These are phyloP conservation scores for Azolla pinnata DNA, from an alignment of 75 land plant species.

Conservation along the genomic window DNA sequence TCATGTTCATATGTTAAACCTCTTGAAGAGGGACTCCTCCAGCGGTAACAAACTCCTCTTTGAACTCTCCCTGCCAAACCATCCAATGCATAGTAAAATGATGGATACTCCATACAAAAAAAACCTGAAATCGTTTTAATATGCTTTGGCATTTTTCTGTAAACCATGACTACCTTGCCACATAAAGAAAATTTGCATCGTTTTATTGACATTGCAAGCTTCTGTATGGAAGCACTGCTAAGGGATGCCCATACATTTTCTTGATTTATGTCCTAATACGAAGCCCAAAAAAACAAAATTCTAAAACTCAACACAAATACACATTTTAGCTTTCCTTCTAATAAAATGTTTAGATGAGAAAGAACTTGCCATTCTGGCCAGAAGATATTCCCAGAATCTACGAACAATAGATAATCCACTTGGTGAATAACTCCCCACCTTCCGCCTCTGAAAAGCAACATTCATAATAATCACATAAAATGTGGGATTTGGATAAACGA, in stretches of 20 bases:
- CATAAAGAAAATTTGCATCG: conserved; percentile 51
- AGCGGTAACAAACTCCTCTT: conserved; percentile 98
- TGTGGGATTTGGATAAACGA: neutral
- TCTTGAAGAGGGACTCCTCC: conserved; percentile 91
- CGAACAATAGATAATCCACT: conserved; percentile 42
- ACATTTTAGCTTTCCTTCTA: too few species aligned
- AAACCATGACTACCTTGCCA: conserved; percentile 59
- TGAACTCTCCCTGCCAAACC: conserved; percentile 69
- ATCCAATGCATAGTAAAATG: too few species aligned
- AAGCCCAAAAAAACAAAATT: neutral
- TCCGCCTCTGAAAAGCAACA: conserved; percentile 83
- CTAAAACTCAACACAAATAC: neutral
- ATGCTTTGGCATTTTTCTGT: neutral
- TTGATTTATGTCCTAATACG: conserved; percentile 44
- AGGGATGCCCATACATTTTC: conserved; percentile 66
- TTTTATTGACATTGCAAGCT: conserved; percentile 53
- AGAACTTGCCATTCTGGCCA: conserved; percentile 51
- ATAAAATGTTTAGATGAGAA: too few species aligned
- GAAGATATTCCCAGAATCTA: conserved; percentile 86
- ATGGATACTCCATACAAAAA: neutral
- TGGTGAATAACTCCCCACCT: conserved; percentile 51
- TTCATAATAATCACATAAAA: too few species aligned
- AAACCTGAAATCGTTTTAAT: neutral
- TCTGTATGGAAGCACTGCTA: conserved; percentile 37
- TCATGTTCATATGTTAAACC: conserved; percentile 24